These are phyloP conservation scores for Coprinopsis sp. DNA, from an alignment of 768 basidiomycete species.

Conservation along the genomic window DNA sequence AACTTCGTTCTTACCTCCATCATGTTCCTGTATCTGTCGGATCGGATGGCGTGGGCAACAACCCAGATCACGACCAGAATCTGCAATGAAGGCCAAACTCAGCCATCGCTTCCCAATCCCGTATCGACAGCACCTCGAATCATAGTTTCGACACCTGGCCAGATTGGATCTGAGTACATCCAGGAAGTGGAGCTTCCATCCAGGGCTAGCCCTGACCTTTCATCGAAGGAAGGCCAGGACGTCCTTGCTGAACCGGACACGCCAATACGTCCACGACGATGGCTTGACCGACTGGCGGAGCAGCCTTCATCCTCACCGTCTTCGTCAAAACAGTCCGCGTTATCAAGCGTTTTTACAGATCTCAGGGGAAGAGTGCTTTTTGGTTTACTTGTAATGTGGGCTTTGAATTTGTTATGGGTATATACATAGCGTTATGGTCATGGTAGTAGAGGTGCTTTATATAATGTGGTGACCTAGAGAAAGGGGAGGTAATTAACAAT, in stretches of 20 bases:
- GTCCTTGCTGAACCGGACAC: constrained; percentile 35
- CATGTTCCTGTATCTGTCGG: constrained; percentile 77
- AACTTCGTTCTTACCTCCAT: constrained; percentile 75
- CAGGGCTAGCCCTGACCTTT: constrained; percentile 12
- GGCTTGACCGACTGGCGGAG: constrained; percentile 49
- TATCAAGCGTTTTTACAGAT: constrained; percentile 22
- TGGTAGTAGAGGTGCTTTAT: not conserved
- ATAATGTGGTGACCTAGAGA: not conserved
- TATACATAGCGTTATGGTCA: constrained; percentile 9
- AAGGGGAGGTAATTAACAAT: constrained; percentile 1
- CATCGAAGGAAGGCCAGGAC: constrained; percentile 21
- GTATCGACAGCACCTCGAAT: constrained; percentile 8
- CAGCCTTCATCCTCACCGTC: constrained; percentile 20
- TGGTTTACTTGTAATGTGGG: constrained; percentile 46
- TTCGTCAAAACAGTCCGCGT: constrained; percentile 17
- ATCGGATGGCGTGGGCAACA: constrained; percentile 74
- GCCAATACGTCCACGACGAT: constrained; percentile 36
- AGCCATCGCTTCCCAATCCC: constrained; percentile 20
- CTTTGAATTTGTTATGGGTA: constrained; percentile 47
- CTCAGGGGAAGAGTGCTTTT: constrained; percentile 33
- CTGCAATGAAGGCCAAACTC: constrained; percentile 32
- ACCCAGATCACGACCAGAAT: constrained; percentile 61
- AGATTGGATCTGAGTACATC: constrained; percentile 2
- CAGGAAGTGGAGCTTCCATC: constrained; percentile 15
- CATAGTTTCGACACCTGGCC: not conserved